A percentile compares a stretch with the other conserved stretches of the same genome.
Evolutionary conservation across 2,329 filamentous ascomycete species (phyloP).

Genomic region (Colletotrichum sansevieriae): DNA sequence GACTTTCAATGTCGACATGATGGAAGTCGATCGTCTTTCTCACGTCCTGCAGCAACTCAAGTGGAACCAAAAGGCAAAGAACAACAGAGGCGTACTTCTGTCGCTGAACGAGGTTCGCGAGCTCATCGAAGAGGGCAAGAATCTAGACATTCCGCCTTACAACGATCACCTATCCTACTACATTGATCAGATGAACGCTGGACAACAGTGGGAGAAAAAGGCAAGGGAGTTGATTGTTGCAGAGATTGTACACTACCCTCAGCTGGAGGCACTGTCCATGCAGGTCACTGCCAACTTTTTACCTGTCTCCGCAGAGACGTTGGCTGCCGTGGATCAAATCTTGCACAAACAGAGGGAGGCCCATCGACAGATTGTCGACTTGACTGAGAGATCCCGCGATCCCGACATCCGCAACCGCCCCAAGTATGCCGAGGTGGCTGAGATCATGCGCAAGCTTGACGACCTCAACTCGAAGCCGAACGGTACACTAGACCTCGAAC

Average conservation of each 20-base stretch:
- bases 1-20: conserved; percentile 90
- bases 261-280: conserved; percentile 89
- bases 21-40: conserved; percentile 86
- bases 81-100: conserved; percentile 73
- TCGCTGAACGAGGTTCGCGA: conserved; percentile 83
- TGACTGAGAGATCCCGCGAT: conserved; percentile 83
- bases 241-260: conserved; percentile 91
- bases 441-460: conserved; percentile 87
- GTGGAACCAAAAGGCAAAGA: conserved; percentile 85
- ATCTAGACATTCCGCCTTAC: conserved; percentile 81
- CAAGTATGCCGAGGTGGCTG: conserved; percentile 89
- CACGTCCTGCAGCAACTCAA: conserved; percentile 85
- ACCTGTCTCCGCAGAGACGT: conserved; percentile 85
- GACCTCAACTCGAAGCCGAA: conserved; percentile 93
- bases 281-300: conserved; percentile 79
- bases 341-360: conserved; percentile 96
- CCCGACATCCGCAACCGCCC: conserved; percentile 83
- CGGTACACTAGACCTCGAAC: conserved; percentile 92
- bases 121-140: conserved; percentile 81
- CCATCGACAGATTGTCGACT: conserved; percentile 85
- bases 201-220: conserved; percentile 91
- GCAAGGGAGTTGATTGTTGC: conserved; percentile 93
- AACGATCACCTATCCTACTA: conserved; percentile 85
- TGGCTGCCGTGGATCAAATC: conserved; percentile 88
- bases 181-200: conserved; percentile 80